phyloP scores from a whole-genome alignment of 495 filamentous ascomycete genomes.

The Penicillium nucicola region DNA sequence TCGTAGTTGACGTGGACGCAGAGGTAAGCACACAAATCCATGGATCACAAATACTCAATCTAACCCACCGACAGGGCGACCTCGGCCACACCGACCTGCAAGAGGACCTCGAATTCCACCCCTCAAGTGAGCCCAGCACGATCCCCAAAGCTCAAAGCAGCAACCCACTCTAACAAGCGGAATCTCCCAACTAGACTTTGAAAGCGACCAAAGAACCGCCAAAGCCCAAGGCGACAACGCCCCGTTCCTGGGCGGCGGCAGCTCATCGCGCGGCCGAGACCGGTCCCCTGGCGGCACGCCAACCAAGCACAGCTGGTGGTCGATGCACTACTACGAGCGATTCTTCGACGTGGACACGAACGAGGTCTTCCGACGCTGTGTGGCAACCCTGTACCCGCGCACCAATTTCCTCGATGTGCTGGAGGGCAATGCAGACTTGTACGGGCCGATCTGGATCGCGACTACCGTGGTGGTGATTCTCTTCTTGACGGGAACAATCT shows the following conservation, averaged over 20 bases:
- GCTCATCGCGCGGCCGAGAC: slow-evolving; percentile 37
- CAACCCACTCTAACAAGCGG: neutral
- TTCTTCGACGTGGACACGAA: slow-evolving; percentile 97
- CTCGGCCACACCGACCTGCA: slow-evolving; percentile 96
- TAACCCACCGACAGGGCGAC: slow-evolving; percentile 66
- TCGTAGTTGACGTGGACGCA: slow-evolving; percentile 93
- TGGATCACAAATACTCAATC: neutral
- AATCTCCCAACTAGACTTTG: slow-evolving; percentile 42
- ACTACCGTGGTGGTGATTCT: slow-evolving; percentile 95
- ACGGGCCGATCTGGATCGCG: slow-evolving; percentile 96
- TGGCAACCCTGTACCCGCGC: slow-evolving; percentile 79
- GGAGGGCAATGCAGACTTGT: slow-evolving; percentile 96
- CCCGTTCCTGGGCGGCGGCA: slow-evolving; percentile 58
- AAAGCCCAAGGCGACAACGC: slow-evolving; percentile 57
- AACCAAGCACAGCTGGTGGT: slow-evolving; percentile 88
- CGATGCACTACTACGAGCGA: slow-evolving; percentile 88
- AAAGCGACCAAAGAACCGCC: slow-evolving; percentile 50
- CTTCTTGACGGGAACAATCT: slow-evolving; percentile 93
- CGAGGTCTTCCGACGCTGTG: slow-evolving; percentile 78
- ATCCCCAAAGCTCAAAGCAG: neutral
- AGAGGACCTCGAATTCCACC: slow-evolving; percentile 98
- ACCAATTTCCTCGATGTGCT: slow-evolving; percentile 94
- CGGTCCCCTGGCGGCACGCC: slow-evolving; percentile 45
- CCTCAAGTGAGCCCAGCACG: slow-evolving; percentile 59
- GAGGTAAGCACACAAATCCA: slow-evolving; percentile 53